Conservation (phyloP, 148 eudicot genomes). For the Fagopyrum esculentum region DNA sequence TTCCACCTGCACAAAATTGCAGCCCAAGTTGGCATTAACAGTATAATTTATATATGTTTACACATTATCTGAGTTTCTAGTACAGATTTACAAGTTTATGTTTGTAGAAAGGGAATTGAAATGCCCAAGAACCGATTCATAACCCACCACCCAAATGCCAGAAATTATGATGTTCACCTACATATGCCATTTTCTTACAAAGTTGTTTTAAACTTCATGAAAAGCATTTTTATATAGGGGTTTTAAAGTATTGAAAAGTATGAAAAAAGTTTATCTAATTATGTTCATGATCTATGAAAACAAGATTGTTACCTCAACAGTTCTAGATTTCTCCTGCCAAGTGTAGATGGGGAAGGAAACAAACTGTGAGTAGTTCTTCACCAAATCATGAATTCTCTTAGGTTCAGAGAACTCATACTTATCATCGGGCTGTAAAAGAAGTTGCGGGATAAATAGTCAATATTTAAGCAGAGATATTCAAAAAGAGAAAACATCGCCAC, state of each 20-base stretch:
- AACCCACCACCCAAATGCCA: too few relatives aligned
- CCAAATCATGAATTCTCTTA: conserved; percentile 64
- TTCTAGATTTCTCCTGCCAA: conserved; percentile 96
- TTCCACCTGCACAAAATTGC: conserved; percentile 59
- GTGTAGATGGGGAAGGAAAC: conserved; percentile 83
- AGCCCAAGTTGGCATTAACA: neutral
- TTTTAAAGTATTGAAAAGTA: too few relatives aligned
- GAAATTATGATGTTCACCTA: too few relatives aligned
- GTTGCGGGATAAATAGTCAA: neutral
- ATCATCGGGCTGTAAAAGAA: conserved; percentile 76
- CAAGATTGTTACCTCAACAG: conserved; percentile 59
- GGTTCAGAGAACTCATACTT: conserved; percentile 91
- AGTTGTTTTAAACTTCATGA: too few relatives aligned
- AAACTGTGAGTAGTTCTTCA: conserved; percentile 90
- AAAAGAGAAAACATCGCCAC: neutral
- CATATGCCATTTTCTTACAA: too few relatives aligned
- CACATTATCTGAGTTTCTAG: neutral
- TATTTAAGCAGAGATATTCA: neutral
- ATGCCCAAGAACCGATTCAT: too few relatives aligned
- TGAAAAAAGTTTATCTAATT: too few relatives aligned
- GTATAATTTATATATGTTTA: neutral
- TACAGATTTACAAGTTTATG: neutral
- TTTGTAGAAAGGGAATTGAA: too few relatives aligned
- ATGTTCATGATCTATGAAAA: neutral
- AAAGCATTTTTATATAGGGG: too few relatives aligned